These are phyloP conservation scores for Clathrospora elynae DNA, from an alignment of 2,329 filamentous ascomycete genomes.

Conservation along the genomic window DNA sequence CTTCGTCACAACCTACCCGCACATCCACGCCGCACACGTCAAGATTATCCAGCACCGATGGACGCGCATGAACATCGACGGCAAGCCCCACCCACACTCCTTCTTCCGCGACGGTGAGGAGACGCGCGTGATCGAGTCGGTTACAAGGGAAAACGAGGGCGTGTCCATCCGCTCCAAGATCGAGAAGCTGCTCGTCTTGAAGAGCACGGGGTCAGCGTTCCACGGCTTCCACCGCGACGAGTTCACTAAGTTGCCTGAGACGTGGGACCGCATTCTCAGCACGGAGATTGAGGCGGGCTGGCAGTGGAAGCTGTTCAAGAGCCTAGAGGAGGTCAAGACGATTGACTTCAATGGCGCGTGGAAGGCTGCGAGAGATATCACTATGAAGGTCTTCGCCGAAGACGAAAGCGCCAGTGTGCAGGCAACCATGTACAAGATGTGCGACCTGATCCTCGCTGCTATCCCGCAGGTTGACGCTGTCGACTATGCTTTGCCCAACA, in stretches of 20 bases:
- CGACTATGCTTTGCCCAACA: conserved; percentile 89
- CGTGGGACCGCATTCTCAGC: conserved; percentile 92
- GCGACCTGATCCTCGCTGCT: conserved; percentile 77
- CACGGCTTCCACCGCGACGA: conserved; percentile 92
- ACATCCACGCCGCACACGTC: conserved; percentile 85
- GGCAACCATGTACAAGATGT: conserved; percentile 99
- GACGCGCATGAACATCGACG: conserved; percentile 85
- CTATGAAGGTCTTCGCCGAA: conserved; percentile 87
- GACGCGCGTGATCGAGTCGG: conserved; percentile 79
- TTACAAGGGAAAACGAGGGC: conserved; percentile 68
- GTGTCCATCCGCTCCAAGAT: conserved; percentile 80
- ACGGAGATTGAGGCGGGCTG: conserved; percentile 89
- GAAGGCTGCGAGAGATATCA: conserved; percentile 77
- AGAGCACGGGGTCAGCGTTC: conserved; percentile 96
- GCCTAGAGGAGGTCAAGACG: conserved; percentile 69
- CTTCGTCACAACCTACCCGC: conserved; percentile 84
- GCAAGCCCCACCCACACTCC: conserved; percentile 90
- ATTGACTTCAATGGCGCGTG: conserved; percentile 79
- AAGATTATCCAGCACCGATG: conserved; percentile 85
- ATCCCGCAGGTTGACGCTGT: conserved; percentile 74
- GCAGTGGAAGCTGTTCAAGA: conserved; percentile 77
- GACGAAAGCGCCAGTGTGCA: conserved; percentile 94
- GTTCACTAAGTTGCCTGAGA: conserved; percentile 87
- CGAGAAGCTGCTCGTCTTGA: conserved; percentile 82
- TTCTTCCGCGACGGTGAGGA: conserved; percentile 91